Conservation (phyloP, 1,139 yeast species). For the Kurtzmaniella quercitrusa region DNA sequence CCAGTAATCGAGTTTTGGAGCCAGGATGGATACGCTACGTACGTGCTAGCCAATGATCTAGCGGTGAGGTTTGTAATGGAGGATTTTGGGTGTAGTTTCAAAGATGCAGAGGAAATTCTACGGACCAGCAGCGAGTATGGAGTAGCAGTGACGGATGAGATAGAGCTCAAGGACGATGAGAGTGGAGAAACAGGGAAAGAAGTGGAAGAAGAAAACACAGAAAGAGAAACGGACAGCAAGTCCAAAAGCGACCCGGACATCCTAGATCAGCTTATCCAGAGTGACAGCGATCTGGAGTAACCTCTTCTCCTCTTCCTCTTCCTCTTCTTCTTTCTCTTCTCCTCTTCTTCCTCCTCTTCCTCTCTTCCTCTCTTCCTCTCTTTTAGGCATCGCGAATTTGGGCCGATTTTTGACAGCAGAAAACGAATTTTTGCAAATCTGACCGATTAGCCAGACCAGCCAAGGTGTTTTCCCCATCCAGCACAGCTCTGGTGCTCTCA, state of each 20-base stretch:
- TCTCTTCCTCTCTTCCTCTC: too few species aligned
- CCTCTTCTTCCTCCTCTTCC: too few species aligned
- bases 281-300: slow-evolving; percentile 4
- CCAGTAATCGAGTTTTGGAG: slow-evolving; percentile 61
- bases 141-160: slow-evolving; percentile 37
- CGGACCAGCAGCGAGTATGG: slow-evolving; percentile 56
- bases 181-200: not conserved
- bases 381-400: not conserved
- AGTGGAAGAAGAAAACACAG: too few species aligned
- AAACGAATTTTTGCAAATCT: not conserved
- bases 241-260: too few species aligned
- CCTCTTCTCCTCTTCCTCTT: too few species aligned
- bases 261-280: slow-evolving; percentile 1
- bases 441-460: not conserved
- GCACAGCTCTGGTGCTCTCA: slow-evolving; percentile 18
- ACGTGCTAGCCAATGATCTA: slow-evolving; percentile 63
- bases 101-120: slow-evolving; percentile 43
- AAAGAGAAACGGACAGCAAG: too few species aligned
- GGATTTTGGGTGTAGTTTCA: slow-evolving; percentile 35
- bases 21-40: slow-evolving; percentile 46
- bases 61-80: slow-evolving; percentile 48
- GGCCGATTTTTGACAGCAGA: too few species aligned
- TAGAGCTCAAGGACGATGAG: slow-evolving; percentile 21
- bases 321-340: too few species aligned
- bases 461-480: slow-evolving; percentile 7